These are phyloP conservation scores for Cucurbita maxima DNA, from an alignment of 306 rosid species.

Conservation along the genomic window DNA sequence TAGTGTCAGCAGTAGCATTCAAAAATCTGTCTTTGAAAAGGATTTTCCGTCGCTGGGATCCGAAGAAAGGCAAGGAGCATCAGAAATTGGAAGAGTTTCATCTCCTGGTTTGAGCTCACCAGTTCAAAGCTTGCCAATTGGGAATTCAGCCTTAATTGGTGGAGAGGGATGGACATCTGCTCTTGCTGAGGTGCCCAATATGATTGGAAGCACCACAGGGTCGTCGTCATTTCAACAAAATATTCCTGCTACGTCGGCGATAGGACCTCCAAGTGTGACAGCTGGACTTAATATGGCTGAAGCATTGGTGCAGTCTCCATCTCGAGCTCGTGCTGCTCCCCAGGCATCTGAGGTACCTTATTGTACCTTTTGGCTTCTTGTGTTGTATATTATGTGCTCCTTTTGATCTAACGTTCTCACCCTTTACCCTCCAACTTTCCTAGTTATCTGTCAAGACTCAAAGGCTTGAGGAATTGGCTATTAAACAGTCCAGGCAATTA, in stretches of 20 bases:
- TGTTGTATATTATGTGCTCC: not conserved
- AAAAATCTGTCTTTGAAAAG: conserved; percentile 75
- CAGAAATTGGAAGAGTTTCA: conserved; percentile 68
- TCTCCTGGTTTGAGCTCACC: conserved; percentile 75
- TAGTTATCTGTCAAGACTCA: conserved; percentile 76
- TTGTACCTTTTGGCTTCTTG: not conserved
- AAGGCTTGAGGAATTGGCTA: conserved; percentile 92
- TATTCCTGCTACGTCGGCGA: conserved; percentile 29
- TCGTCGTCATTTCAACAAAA: conserved; percentile 43
- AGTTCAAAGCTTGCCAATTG: conserved; percentile 65
- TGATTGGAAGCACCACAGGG: conserved; percentile 54
- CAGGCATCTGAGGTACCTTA: conserved; percentile 39
- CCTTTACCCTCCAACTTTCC: not conserved
- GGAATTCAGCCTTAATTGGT: conserved; percentile 70
- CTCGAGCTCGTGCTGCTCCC: conserved; percentile 57
- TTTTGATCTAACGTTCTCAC: conserved; percentile 6
- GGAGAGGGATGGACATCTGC: conserved; percentile 98
- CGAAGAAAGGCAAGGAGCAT: conserved; percentile 59
- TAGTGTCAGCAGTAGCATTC: conserved; percentile 37
- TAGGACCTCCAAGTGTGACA: conserved; percentile 29
- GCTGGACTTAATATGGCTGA: conserved; percentile 97
- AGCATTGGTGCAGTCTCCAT: conserved; percentile 80
- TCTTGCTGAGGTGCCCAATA: conserved; percentile 66
- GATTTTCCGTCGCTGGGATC: conserved; percentile 92
- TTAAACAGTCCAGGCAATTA: conserved; percentile 89